Percentiles rank a stretch among this genome's conserved stretches.
Evolutionary conservation across 176 grass and related monocot genomes (phyloP).

Genomic region (Cenchrus fungigraminus): DNA sequence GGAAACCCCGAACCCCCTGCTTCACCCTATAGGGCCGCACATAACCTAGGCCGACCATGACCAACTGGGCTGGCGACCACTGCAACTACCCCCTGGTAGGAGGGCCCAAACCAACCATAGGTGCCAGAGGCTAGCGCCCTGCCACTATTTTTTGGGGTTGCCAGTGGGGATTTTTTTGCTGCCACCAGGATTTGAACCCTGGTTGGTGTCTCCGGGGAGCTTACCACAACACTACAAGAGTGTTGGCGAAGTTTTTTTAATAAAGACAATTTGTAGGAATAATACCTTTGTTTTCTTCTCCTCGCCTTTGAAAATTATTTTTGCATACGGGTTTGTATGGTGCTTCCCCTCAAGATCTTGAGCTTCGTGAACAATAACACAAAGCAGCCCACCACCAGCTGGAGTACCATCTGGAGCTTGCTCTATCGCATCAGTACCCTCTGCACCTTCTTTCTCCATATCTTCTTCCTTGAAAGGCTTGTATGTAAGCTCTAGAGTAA

Average conservation of each 20-base stretch:
- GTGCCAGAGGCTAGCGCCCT: too few species aligned
- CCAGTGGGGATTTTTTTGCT: too few species aligned
- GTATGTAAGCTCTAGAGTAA: slow-evolving; percentile 69
- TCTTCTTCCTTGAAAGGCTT: slow-evolving; percentile 93
- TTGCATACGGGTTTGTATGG: slow-evolving; percentile 87
- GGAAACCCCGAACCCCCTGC: too few species aligned
- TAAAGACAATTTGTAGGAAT: slow-evolving; percentile 1
- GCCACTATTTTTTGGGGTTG: too few species aligned
- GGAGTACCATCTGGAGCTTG: slow-evolving; percentile 71
- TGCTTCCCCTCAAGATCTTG: slow-evolving; percentile 94
- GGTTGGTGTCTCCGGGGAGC: too few species aligned
- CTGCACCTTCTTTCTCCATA: slow-evolving; percentile 46
- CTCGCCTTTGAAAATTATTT: slow-evolving; percentile 84
- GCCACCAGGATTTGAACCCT: too few species aligned
- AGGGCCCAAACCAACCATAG: too few species aligned
- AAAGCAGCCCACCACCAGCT: slow-evolving; percentile 79
- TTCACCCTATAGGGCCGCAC: too few species aligned
- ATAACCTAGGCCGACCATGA: too few species aligned
- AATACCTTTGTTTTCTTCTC: slow-evolving; percentile 90
- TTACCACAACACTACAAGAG: too few species aligned
- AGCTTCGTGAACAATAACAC: slow-evolving; percentile 80
- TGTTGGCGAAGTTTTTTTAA: background rate
- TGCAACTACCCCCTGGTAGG: too few species aligned
- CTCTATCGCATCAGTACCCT: slow-evolving; percentile 47
- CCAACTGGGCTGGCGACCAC: too few species aligned